phyloP scores from a whole-genome alignment of 2,329 filamentous ascomycete species.

The Trichophyton verrucosum region DNA sequence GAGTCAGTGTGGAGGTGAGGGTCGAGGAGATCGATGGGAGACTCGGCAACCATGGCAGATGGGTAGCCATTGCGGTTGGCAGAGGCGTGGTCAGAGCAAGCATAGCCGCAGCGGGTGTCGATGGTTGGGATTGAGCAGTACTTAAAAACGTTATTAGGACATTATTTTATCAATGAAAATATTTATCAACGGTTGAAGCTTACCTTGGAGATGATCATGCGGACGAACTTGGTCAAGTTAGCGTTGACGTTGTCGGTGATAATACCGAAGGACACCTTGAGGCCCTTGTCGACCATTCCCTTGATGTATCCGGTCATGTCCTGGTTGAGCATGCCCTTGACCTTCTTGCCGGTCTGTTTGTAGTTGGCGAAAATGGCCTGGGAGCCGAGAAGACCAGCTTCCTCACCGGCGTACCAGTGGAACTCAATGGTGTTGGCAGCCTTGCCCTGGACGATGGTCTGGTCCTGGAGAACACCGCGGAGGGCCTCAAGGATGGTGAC shows the following conservation, averaged over 20 bases:
- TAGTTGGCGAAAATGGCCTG: slow-evolving; percentile 82
- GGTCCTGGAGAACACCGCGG: slow-evolving; percentile 62
- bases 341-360: slow-evolving; percentile 55
- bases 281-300: slow-evolving; percentile 47
- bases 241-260: slow-evolving; percentile 85
- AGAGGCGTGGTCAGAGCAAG: slow-evolving; percentile 58
- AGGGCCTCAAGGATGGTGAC: slow-evolving; percentile 92
- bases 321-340: slow-evolving; percentile 96
- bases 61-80: slow-evolving; percentile 57
- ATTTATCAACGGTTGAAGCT: slow-evolving; percentile 11
- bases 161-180: too few relatives aligned
- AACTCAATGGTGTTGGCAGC: slow-evolving; percentile 84
- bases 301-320: slow-evolving; percentile 95
- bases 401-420: slow-evolving; percentile 90
- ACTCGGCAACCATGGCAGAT: slow-evolving; percentile 53
- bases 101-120: slow-evolving; percentile 80
- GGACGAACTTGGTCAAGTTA: slow-evolving; percentile 77
- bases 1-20: slow-evolving; percentile 62
- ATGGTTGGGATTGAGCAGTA: slow-evolving; percentile 85
- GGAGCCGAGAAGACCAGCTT: slow-evolving; percentile 74
- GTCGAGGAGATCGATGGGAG: slow-evolving; percentile 48
- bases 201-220: slow-evolving; percentile 63
- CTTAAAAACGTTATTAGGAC: slow-evolving; percentile 21
- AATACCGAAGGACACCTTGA: slow-evolving; percentile 76
- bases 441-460: slow-evolving; percentile 57